These are phyloP conservation scores for Exophiala mesophila DNA, from an alignment of 2,329 filamentous ascomycete genomes.

Conservation along the genomic window DNA sequence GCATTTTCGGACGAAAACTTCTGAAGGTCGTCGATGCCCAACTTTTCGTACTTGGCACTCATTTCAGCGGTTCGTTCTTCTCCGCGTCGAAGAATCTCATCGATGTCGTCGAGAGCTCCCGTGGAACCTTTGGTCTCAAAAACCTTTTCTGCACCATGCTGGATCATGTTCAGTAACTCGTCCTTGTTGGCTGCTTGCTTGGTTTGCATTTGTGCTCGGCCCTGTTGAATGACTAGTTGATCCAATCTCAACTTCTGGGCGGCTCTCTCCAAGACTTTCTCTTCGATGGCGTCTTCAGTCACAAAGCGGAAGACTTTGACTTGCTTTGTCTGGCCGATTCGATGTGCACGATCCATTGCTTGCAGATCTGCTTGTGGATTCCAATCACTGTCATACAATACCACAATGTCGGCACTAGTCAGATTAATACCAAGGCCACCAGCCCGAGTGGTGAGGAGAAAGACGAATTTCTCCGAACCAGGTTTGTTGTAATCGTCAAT, in stretches of 20 bases:
- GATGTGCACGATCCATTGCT: conserved; percentile 97
- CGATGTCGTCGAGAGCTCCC: conserved; percentile 73
- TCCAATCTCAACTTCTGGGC: conserved; percentile 95
- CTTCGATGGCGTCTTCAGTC: conserved; percentile 96
- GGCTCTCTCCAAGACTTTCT: conserved; percentile 93
- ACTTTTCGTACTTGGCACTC: conserved; percentile 91
- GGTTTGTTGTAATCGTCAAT: conserved; percentile 99
- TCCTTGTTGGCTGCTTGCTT: conserved; percentile 95
- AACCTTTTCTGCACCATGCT: conserved; percentile 93
- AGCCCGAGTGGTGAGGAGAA: conserved; percentile 89
- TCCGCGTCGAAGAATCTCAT: conserved; percentile 77
- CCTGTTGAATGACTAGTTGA: conserved; percentile 96
- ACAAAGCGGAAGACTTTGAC: conserved; percentile 95
- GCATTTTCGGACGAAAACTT: conserved; percentile 97
- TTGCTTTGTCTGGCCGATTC: conserved; percentile 98
- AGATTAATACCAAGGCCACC: conserved; percentile 96
- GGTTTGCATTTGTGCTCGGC: conserved; percentile 80
- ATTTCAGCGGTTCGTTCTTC: conserved; percentile 85
- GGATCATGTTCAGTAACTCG: conserved; percentile 94
- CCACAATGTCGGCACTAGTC: conserved; percentile 89
- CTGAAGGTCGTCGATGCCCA: conserved; percentile 93
- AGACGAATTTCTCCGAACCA: conserved; percentile 92
- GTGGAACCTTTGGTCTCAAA: conserved; percentile 70
- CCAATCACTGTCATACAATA: conserved; percentile 98
- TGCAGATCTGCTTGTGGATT: conserved; percentile 97